A percentile compares a stretch with the other conserved stretches of the same genome.
These are phyloP conservation scores for Fusarium pseudograminearum DNA, from an alignment of 2,329 filamentous ascomycete species.

Conservation along the genomic window DNA sequence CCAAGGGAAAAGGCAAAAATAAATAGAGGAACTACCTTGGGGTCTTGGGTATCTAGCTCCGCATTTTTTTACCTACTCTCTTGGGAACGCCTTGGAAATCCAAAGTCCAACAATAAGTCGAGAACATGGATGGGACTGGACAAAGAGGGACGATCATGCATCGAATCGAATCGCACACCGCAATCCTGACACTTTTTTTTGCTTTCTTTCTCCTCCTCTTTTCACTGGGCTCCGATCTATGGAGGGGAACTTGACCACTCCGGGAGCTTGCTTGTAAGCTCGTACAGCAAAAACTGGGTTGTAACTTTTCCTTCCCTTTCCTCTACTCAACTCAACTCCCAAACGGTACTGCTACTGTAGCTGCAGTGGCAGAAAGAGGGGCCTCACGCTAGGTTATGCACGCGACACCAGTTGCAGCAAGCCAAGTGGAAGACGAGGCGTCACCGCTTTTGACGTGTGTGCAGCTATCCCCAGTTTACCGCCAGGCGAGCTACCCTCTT, in stretches of 20 bases:
- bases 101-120: slow-evolving; percentile 7
- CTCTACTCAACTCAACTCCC: background rate
- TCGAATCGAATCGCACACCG: slow-evolving; percentile 37
- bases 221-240: slow-evolving; percentile 14
- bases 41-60: slow-evolving; percentile 29
- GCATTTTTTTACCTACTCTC: slow-evolving; percentile 26
- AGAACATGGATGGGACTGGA: slow-evolving; percentile 1
- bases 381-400: slow-evolving; percentile 46
- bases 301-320: slow-evolving; percentile 12
- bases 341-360: background rate
- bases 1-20: slow-evolving; percentile 21
- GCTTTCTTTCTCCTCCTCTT: background rate
- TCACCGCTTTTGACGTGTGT: slow-evolving; percentile 43
- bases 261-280: slow-evolving; percentile 21
- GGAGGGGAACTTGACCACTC: slow-evolving; percentile 24
- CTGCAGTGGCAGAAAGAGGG: slow-evolving; percentile 21
- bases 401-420: slow-evolving; percentile 46
- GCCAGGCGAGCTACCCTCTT: slow-evolving; percentile 4
- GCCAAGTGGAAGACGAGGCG: slow-evolving; percentile 37
- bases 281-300: slow-evolving; percentile 29
- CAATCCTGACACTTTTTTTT: slow-evolving; percentile 12
- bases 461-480: slow-evolving; percentile 13
- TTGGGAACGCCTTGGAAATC: slow-evolving; percentile 12
- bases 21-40: slow-evolving; percentile 25
- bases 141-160: slow-evolving; percentile 17